Conservation (phyloP, 345 rosid genomes). For the Lepidium didymum region DNA sequence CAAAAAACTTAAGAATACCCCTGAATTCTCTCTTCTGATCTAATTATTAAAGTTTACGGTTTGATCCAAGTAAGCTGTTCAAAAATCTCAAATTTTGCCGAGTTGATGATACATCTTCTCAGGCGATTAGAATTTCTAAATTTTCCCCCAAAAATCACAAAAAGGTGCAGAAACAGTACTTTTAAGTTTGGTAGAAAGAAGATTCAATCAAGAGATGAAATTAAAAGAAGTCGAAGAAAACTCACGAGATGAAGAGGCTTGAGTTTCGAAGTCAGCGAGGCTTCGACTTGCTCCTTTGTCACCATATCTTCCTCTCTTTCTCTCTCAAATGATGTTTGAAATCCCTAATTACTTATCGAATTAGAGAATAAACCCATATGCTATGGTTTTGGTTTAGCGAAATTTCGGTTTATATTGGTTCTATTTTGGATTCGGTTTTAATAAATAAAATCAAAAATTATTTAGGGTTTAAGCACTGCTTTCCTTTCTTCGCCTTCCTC, state of each 20-base stretch:
- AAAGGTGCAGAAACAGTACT: not conserved
- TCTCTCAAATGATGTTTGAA: not conserved
- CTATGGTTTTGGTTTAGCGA: not conserved
- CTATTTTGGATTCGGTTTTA: not conserved
- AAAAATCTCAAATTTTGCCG: not conserved
- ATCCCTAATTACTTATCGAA: constrained; percentile 7
- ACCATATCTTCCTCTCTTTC: constrained; percentile 37
- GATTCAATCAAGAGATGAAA: not conserved
- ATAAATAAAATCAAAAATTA: not conserved
- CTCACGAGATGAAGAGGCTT: constrained; percentile 72
- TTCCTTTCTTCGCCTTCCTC: constrained; percentile 11
- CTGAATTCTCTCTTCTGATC: not conserved
- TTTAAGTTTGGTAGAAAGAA: not conserved
- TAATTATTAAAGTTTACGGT: not conserved
- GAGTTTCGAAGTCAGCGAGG: constrained; percentile 62
- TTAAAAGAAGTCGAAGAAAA: not conserved
- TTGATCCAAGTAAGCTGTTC: not conserved
- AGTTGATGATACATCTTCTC: not conserved
- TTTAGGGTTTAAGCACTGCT: constrained; percentile 21
- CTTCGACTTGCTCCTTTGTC: constrained; percentile 77
- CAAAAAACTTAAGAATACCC: not conserved
- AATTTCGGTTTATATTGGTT: not conserved
- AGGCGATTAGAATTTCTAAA: not conserved
- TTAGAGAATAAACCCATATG: not conserved
- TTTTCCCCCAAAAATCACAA: not conserved